Base-by-base conservation (phyloP, 805 yeast species). In the Citeromyces nyonsensis region DNA sequence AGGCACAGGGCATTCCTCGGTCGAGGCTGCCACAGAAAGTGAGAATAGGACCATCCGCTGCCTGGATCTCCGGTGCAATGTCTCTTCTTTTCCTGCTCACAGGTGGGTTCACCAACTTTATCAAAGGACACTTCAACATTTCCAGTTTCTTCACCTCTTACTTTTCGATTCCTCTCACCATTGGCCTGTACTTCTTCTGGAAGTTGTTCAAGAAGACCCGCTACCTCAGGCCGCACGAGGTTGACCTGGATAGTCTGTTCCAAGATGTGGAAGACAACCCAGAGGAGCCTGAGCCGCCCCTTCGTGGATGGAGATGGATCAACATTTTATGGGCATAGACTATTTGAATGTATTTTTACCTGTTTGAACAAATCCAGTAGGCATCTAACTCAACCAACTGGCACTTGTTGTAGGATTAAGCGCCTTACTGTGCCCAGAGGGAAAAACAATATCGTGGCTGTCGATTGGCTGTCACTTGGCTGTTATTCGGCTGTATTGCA, bases 71-170 rank as follows among this genome's bases (percentile, higher is more conserved):
- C 10, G 18, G 15, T 9, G 18, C 15, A 7, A 12, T 27, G 10
- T 13, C 18, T 15, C 10, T 13, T 4, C 24, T 79, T n/a, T 44
- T 79, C 33, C 56, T 75, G 22, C 33, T 79, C 29, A 76, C 85
- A n/a, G 79, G 78, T 43, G 86, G 86, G 35, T 79, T 73, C 46
- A 73, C 67, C 2, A 76, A 70, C 4, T 77, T 78, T 51, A 63
- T 78, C 37, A 43, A 51, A 29, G 29, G 22, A 4, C 15, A 27
- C 13, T 74, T 73, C 59, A 61, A 59, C 10, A 63, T 50, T 1
- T 51, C 67, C 6, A 75, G 73, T 48, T 78, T 78, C 43, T 52
- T 78, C 33, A 85, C 85, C 24, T 79, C 85, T 7, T 78, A 78
- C 51, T 60, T 78, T 37, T 75, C 84, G 0, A 46, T 78, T 30